These are phyloP conservation scores for Fragilaria radians DNA, from an alignment of 108 stramenopile genomes.

Conservation along the genomic window DNA sequence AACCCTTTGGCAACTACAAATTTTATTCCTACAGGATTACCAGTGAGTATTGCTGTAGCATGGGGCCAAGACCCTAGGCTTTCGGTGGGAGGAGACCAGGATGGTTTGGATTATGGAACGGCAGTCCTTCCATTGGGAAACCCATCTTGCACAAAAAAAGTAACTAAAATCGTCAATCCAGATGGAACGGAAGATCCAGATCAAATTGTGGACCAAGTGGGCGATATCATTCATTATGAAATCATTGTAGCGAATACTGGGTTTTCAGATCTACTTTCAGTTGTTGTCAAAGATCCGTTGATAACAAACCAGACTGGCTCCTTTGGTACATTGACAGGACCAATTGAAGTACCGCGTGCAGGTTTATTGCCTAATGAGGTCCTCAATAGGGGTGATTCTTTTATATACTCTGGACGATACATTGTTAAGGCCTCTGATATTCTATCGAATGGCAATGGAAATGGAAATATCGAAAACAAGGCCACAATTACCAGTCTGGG, in stretches of 20 bases:
- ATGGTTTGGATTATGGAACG: conserved; percentile 4
- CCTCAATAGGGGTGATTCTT: not conserved
- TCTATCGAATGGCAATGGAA: not conserved
- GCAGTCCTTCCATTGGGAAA: conserved; percentile 1
- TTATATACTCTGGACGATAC: not conserved
- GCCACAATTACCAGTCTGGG: not conserved
- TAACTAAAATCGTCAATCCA: not conserved
- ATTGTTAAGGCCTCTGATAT: not conserved
- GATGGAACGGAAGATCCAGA: not conserved
- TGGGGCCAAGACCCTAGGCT: conserved; percentile 7
- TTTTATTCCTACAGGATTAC: not conserved
- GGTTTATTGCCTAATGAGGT: too few species aligned
- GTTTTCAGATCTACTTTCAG: not conserved
- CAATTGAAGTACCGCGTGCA: not conserved
- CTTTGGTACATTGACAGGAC: not conserved
- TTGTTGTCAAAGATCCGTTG: not conserved
- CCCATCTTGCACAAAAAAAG: not conserved
- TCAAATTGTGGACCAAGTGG: not conserved
- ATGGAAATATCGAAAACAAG: not conserved
- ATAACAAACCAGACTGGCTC: not conserved
- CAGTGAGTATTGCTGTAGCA: conserved; percentile 8
- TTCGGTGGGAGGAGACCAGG: not conserved
- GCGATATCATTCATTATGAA: not conserved
- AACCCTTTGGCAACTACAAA: conserved; percentile 1
- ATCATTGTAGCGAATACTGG: not conserved